phyloP scores from a whole-genome alignment of 2,329 filamentous ascomycete species.

The Aureobasidium sp. region DNA sequence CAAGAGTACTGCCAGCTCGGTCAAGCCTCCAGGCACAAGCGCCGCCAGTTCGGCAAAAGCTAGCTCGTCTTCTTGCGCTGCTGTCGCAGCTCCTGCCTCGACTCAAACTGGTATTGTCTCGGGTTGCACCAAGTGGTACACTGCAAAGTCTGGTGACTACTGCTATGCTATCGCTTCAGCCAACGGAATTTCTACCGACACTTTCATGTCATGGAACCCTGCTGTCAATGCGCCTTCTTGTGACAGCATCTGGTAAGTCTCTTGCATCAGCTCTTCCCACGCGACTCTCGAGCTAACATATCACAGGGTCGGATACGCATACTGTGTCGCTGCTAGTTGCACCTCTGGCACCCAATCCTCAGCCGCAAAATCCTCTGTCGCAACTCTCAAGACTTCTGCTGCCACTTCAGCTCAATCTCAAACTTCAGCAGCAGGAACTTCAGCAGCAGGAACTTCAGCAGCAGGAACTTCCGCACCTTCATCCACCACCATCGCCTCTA shows the following conservation, averaged over 20 bases:
- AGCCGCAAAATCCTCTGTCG: conserved; percentile 1
- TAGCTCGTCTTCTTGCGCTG: conserved; percentile 17
- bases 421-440: background rate
- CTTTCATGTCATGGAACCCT: conserved; percentile 32
- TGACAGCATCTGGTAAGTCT: conserved; percentile 24
- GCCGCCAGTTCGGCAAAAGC: conserved; percentile 13
- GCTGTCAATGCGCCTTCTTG: conserved; percentile 28
- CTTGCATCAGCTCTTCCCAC: background rate
- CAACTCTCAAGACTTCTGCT: background rate
- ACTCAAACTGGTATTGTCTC: conserved; percentile 29
- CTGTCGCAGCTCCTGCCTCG: conserved; percentile 27
- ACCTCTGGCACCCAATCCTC: conserved; percentile 1
- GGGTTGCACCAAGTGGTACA: conserved; percentile 31
- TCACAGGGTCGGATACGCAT: conserved; percentile 26
- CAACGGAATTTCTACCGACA: conserved; percentile 26
- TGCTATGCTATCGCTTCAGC: conserved; percentile 28
- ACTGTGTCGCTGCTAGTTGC: conserved; percentile 30
- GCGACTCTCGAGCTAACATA: background rate
- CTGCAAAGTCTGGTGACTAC: conserved; percentile 28
- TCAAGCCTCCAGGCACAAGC: background rate
- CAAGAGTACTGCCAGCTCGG: too few relatives aligned
- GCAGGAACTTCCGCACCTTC: conserved; percentile 2
- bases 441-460: background rate
- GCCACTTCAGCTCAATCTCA: background rate
- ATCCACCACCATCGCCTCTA: conserved; percentile 11